Percentiles rank a stretch among this genome's conserved stretches.
These are phyloP conservation scores for Neurospora sp. DNA, from an alignment of 495 filamentous ascomycete species.

Conservation along the genomic window DNA sequence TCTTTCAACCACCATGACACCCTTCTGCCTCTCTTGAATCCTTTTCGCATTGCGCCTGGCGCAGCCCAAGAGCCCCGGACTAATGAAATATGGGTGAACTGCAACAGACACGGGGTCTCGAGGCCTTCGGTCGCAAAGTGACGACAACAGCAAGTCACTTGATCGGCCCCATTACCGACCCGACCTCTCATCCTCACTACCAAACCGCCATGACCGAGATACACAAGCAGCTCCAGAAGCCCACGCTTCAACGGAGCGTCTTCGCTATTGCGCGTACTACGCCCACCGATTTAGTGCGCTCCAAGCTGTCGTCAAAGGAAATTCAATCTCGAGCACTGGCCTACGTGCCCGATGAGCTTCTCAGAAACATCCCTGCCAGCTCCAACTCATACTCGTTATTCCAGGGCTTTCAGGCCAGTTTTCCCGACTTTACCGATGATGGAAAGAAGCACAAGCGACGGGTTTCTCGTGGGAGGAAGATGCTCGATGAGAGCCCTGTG, in stretches of 20 bases:
- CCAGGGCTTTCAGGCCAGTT: constrained; percentile 86
- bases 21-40: not conserved
- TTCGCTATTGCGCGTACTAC: constrained; percentile 82
- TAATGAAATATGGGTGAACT: not conserved
- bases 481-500: constrained; percentile 52
- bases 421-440: constrained; percentile 63
- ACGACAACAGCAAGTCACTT: constrained; percentile 87
- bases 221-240: constrained; percentile 75
- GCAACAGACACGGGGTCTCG: constrained; percentile 70
- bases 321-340: constrained; percentile 90
- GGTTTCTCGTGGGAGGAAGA: constrained; percentile 59
- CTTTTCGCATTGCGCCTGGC: not conserved
- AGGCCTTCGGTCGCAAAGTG: constrained; percentile 91
- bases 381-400: constrained; percentile 85
- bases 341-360: constrained; percentile 82
- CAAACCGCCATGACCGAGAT: constrained; percentile 81
- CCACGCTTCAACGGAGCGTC: constrained; percentile 74
- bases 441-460: constrained; percentile 61
- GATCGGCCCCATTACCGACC: constrained; percentile 60
- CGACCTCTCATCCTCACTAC: constrained; percentile 54
- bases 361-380: constrained; percentile 75
- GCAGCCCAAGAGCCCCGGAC: not conserved
- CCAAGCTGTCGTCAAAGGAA: constrained; percentile 80
- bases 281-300: constrained; percentile 85
- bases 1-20: not conserved